phyloP scores from a whole-genome alignment of 805 yeast species.

The Debaryomyces maramus region DNA sequence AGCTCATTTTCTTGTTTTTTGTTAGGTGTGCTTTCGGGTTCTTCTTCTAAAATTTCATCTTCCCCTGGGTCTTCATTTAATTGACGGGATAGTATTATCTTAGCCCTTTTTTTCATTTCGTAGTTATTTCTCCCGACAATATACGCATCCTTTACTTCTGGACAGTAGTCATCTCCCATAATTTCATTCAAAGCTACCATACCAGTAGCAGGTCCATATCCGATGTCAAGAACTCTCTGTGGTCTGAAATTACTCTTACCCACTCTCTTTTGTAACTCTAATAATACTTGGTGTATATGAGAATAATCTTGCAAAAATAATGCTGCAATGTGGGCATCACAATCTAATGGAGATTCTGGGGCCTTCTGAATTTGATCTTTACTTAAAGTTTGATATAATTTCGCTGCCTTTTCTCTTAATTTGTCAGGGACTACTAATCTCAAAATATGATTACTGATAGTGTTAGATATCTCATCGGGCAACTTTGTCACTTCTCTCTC shows the following conservation, averaged over 20 bases:
- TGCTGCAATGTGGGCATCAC: slow-evolving; percentile 80
- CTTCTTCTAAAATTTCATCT: slow-evolving; percentile 13
- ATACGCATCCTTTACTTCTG: slow-evolving; percentile 67
- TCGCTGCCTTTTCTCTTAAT: slow-evolving; percentile 62
- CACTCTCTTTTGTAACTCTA: slow-evolving; percentile 59
- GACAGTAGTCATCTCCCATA: slow-evolving; percentile 63
- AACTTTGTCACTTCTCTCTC: slow-evolving; percentile 52
- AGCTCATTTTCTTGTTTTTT: slow-evolving; percentile 4
- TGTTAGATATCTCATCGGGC: slow-evolving; percentile 56
- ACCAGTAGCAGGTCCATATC: slow-evolving; percentile 92
- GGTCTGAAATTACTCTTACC: slow-evolving; percentile 61
- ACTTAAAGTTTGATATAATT: slow-evolving; percentile 49
- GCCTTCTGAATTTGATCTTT: slow-evolving; percentile 55
- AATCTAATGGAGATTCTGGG: slow-evolving; percentile 47
- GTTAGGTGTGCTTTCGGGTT: slow-evolving; percentile 5
- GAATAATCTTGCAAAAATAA: slow-evolving; percentile 82
- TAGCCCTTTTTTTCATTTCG: slow-evolving; percentile 81
- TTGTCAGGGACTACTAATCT: slow-evolving; percentile 60
- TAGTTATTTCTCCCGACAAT: slow-evolving; percentile 56
- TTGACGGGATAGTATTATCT: slow-evolving; percentile 71
- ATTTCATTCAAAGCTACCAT: slow-evolving; percentile 84
- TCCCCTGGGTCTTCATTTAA: slow-evolving; percentile 38
- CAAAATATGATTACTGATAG: slow-evolving; percentile 64
- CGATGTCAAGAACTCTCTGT: slow-evolving; percentile 67
- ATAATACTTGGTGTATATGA: slow-evolving; percentile 60